phyloP scores from a whole-genome alignment of 2,329 filamentous ascomycete species.

The Rutstroemia sp. region DNA sequence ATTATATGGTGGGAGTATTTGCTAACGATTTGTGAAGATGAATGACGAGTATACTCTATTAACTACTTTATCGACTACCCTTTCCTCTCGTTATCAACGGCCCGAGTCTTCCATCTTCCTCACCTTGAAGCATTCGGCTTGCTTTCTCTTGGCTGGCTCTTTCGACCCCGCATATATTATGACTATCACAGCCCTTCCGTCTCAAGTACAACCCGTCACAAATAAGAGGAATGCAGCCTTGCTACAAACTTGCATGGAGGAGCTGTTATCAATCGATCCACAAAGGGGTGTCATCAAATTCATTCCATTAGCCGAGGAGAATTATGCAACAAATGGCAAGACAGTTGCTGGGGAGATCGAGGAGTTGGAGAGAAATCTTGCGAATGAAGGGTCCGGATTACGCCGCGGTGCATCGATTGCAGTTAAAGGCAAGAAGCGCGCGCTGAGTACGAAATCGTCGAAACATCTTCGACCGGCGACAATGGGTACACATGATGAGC shows the following conservation, averaged over 20 bases:
- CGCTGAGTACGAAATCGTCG: slow-evolving; percentile 33
- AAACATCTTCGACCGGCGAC: slow-evolving; percentile 17
- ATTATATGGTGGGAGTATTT: slow-evolving; percentile 9
- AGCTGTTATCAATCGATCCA: slow-evolving; percentile 56
- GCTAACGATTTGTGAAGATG: slow-evolving; percentile 41
- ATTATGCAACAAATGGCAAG: slow-evolving; percentile 61
- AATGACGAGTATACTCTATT: slow-evolving; percentile 70
- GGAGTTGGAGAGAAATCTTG: slow-evolving; percentile 30
- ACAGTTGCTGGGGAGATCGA: slow-evolving; percentile 65
- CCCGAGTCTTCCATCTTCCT: slow-evolving; percentile 68
- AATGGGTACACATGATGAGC: slow-evolving; percentile 23
- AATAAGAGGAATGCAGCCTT: slow-evolving; percentile 78
- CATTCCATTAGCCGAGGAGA: slow-evolving; percentile 60
- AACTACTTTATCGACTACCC: slow-evolving; percentile 62
- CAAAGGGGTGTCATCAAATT: slow-evolving; percentile 69
- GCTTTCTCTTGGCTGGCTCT: slow-evolving; percentile 66
- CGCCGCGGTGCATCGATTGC: slow-evolving; percentile 17
- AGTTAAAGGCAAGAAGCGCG: slow-evolving; percentile 27
- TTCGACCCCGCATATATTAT: slow-evolving; percentile 76
- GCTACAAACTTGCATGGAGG: slow-evolving; percentile 67
- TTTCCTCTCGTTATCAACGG: slow-evolving; percentile 69
- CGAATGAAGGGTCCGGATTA: slow-evolving; percentile 10
- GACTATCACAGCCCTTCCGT: slow-evolving; percentile 62
- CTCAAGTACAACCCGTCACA: slow-evolving; percentile 60
- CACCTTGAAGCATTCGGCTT: slow-evolving; percentile 66